Evolutionary conservation across 225 moss, liverwort and hornwort genomes (phyloP).

Genomic region (Pleurozium schreberi): DNA sequence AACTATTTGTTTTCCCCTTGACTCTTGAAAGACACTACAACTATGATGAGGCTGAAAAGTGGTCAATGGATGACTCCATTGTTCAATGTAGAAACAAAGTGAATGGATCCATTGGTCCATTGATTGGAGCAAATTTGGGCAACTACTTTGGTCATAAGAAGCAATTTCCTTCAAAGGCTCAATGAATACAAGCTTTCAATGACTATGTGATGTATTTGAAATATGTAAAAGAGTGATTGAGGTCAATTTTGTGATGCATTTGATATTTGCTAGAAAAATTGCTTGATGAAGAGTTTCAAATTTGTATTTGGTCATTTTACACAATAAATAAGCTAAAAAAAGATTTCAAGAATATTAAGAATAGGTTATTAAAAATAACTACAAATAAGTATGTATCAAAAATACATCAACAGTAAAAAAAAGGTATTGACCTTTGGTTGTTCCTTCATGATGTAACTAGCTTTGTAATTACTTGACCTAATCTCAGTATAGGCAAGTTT

Average conservation of each 20-base stretch:
- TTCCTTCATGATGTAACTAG: neutral
- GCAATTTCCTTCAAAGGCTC: too few species aligned
- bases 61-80: too few species aligned
- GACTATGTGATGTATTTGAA: neutral
- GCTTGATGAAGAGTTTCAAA: neutral
- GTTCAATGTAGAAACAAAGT: too few species aligned
- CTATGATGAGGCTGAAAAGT: too few species aligned
- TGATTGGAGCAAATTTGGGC: too few species aligned
- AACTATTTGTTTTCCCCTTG: neutral
- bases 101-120: too few species aligned
- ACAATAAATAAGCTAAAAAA: neutral
- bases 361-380: neutral
- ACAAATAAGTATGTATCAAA: neutral
- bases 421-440: fast-evolving
- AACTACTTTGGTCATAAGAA: too few species aligned
- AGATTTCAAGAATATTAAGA: neutral
- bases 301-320: neutral
- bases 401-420: fast-evolving
- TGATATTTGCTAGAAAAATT: neutral
- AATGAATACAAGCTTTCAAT: too few species aligned
- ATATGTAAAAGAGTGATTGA: neutral
- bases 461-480: neutral
- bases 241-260: neutral
- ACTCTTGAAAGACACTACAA: too few species aligned
- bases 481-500: neutral